Base-by-base conservation (phyloP, 176 grass and related monocot species). In the Puya raimondii region DNA sequence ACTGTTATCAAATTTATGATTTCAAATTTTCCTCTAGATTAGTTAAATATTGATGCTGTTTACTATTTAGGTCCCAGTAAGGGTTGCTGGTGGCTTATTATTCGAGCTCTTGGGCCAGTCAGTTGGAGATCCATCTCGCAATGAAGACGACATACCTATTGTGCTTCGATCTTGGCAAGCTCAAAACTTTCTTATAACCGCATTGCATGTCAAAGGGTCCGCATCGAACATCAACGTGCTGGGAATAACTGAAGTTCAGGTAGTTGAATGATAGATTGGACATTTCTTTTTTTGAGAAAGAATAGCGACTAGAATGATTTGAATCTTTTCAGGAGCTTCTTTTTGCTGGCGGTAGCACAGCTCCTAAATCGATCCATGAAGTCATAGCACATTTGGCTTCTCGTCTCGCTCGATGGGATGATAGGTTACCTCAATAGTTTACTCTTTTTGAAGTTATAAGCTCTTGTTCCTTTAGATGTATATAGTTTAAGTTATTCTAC, bases 91-190 rank as follows among this genome's bases (percentile, higher is more conserved):
- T 53, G 84, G 81, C 2, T 47, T 91, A 48, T 64, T 84, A 12
- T 84, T 87, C 54, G 84, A 91, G 71, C 81, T 91, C 13, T 76
- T 84, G 51, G 78, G 88, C 3, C 81, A 87, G 50, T 84, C 84
- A 9, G 78, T 79, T 3, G 81, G 78, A 16, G 81, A 91, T 75
- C 81, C 74, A 14, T 64, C 79, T 50, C 57, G 51, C 14, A 73
- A 80, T 0, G 84, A 91, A 58, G 84, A 91, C 0, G 81, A 84
- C 29, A 57, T 79, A 69, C 88, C 78, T 4, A 81, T 87, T 15
- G 88, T 91, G 17, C 67, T 86, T 23, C 68, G 88, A 20, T 83
- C 88, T 26, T 87, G 77, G 73, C 81, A 84, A 70, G 74, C 78
- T 65, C 84, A 84, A 54, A 87, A 91, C 59, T 84, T 91, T 76